Conservation (phyloP, 192 early-diverging fungal genomes). For the Linnemannia elongata region DNA sequence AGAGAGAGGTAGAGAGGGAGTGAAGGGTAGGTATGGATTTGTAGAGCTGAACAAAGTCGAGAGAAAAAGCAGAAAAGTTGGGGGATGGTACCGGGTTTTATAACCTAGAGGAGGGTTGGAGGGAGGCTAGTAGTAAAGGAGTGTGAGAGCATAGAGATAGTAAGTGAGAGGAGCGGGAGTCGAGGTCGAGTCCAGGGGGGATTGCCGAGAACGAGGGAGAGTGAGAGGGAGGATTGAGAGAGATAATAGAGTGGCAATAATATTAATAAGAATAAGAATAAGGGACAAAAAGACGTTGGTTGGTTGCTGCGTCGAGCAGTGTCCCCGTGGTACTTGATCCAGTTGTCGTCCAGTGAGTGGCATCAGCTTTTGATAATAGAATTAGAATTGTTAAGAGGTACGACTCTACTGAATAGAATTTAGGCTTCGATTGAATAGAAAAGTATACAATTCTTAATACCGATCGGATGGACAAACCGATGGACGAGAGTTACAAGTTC, state of each 20-base stretch:
- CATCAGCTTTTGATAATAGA: too few species aligned
- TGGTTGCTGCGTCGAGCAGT: not conserved
- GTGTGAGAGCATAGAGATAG: not conserved
- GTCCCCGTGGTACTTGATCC: not conserved
- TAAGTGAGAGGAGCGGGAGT: not conserved
- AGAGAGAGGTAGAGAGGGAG: not conserved
- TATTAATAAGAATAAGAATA: not conserved
- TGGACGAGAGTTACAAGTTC: not conserved
- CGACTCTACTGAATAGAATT: too few species aligned
- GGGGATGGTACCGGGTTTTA: not conserved
- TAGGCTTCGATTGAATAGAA: not conserved
- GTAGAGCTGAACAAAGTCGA: conserved; percentile 36
- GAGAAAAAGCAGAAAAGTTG: conserved; percentile 5
- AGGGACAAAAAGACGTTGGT: not conserved
- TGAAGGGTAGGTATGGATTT: conserved; percentile 30
- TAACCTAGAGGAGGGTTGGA: not conserved
- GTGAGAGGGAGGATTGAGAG: too few species aligned
- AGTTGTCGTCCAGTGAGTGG: not conserved
- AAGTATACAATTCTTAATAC: not conserved
- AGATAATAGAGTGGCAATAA: too few species aligned
- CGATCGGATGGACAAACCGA: not conserved
- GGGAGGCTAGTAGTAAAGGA: not conserved
- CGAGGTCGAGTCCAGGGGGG: not conserved
- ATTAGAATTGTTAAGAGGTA: too few species aligned
- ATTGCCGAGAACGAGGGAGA: not conserved